A percentile compares a stretch with the other conserved stretches of the same genome.
Conservation (phyloP, 805 yeast species). For the Candida insectalens region DNA sequence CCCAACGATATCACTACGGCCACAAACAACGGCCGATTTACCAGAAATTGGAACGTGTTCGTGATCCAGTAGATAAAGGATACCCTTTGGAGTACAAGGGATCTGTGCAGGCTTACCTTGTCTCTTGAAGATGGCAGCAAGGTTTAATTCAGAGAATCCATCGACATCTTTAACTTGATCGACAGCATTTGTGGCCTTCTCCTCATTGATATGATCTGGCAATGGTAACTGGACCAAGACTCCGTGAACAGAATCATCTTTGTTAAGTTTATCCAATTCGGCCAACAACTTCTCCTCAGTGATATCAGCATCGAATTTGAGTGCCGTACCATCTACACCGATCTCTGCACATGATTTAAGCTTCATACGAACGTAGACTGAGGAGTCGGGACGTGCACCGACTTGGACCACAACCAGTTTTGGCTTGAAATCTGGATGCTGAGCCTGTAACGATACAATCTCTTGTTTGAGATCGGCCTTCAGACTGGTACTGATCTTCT, state of each 20-base stretch:
- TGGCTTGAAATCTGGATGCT: conserved; percentile 53
- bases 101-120: conserved; percentile 75
- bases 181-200: conserved; percentile 73
- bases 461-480: conserved; percentile 44
- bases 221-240: conserved; percentile 84
- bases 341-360: conserved; percentile 84
- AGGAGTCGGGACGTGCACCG: conserved; percentile 82
- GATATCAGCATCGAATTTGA: conserved; percentile 54
- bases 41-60: conserved; percentile 66
- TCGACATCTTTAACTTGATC: conserved; percentile 82
- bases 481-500: conserved; percentile 35
- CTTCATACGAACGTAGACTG: conserved; percentile 87
- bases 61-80: conserved; percentile 67
- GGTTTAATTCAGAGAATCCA: conserved; percentile 83
- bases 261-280: conserved; percentile 54
- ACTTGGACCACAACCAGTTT: conserved; percentile 79
- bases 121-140: conserved; percentile 83
- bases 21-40: conserved; percentile 80
- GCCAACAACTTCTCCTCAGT: conserved; percentile 51
- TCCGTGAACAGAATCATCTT: conserved; percentile 75
- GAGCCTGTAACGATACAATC: conserved; percentile 32
- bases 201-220: conserved; percentile 74
- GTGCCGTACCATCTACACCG: conserved; percentile 56
- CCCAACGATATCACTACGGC: conserved; percentile 95
- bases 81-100: conserved; percentile 96